Evolutionary conservation across 139 green algal genomes (phyloP), one percentile per base, ranked within the genome.

Genomic region (Pycnococcus provasolii): DNA sequence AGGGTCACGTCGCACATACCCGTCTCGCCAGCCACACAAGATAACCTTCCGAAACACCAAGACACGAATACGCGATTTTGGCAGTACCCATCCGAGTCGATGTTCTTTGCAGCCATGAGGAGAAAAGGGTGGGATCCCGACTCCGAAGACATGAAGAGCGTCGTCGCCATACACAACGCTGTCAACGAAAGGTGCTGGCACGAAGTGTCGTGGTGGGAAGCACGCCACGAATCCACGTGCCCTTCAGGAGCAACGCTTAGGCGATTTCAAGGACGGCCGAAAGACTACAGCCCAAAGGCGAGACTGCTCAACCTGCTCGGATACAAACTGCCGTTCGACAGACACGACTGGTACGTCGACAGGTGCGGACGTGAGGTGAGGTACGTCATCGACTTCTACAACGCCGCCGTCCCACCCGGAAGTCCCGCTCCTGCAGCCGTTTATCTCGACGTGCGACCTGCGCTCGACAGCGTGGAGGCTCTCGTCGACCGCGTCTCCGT

Each of bases 321-420:
- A 58, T 96, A 89, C 72, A 88, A 84, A 50, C 79, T 91, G 47
- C 90, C 90, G 2, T 96, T 96, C 80, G 90, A 96, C 79, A 79
- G 90, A 4, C 90, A 96, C 67, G 90, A 96, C 79, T 96, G 90
- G 90, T 60, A 91, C 26, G 86, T 96, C 46, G 90, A 96, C 66
- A 79, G 90, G 8, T 94, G 85, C 67, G 88, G 88, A 1, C 64
- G 57, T 8, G 76, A 90, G 65, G 86, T 95, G 15, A 62, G 85
- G 37, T 96, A 96, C 73, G 80, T 96, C 41, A 95, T 96, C 6
- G 90, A 96, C 76, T 96, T 96, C 63, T 96, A 96, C 79, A 91
- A 88, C 66, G 88, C 80, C 26, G 73, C 65, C 43, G 62, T 68
- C 37, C 62, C 48, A 15, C 3, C 11, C 5, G 15, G 43, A 60